Evolutionary conservation across 495 filamentous ascomycete genomes (phyloP), one percentile per base, ranked within the genome.

Genomic region (Astrothelium macrocarpum): DNA sequence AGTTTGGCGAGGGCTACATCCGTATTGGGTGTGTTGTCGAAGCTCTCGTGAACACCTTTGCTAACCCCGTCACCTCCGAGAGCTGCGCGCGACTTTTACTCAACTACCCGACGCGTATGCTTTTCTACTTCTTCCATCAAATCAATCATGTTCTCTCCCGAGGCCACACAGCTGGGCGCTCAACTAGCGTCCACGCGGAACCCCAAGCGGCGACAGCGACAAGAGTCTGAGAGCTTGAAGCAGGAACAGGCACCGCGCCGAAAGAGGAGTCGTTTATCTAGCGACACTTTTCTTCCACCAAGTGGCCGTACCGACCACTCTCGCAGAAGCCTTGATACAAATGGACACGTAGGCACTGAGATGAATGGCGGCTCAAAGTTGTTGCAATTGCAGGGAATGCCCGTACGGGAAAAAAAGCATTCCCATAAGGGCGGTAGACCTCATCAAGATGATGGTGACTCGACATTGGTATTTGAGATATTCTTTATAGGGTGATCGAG

Each of bases 231-330:
- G 23, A 71, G 70, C 53, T n/a, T 67, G 18, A 64, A 62, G 39
- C 66, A 67, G 36, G 68, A 69, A 3, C 62, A 45, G 11, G 68
- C 66, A 28, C 71, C 71, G 16, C 64, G 67, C 45, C 62, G 73
- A 43, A 77, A 77, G 61, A 63, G 75, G 14, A 77, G 71, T 67
- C 75, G 75, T 62, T 43, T 75, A n/a, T 70, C 65, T 25, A 71
- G 71, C 16, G 70, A 68, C 56, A 68, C 65, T 7, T 75, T 72
- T 56, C 53, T 59, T 9, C 56, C 66, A 18, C 43, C 67, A 0
- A 64, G 59, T 20, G 49, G 42, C 16, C 14, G 25, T 2, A 64
- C 45, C 36, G 64, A 61, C 25, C 49, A 28, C 7, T 25, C 20
- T 3, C 5, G 29, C 20, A 20, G 12, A 26, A 20, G 43, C n/a